phyloP scores from a whole-genome alignment of 1,284 basidiomycete genomes.

The Irpex sp. region DNA sequence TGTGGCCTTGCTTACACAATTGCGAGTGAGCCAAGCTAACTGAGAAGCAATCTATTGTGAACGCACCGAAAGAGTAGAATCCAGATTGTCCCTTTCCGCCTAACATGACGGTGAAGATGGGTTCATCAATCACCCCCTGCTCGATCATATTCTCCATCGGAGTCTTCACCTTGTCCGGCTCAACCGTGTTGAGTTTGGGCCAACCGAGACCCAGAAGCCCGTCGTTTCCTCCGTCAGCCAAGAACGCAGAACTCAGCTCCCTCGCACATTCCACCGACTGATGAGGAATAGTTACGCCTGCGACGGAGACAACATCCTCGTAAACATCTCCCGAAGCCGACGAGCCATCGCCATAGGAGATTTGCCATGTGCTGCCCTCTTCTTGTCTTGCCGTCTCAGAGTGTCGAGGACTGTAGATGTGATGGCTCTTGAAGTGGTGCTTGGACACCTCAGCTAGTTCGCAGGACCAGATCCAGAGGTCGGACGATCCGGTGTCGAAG shows the following conservation, averaged over 20 bases:
- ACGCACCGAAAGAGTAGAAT: conserved; percentile 32
- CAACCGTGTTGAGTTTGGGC: conserved; percentile 32
- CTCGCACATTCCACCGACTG: conserved; percentile 33
- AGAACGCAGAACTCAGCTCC: conserved; percentile 30
- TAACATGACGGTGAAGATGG: conserved; percentile 30
- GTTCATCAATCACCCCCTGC: conserved; percentile 26
- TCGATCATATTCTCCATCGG: conserved; percentile 34
- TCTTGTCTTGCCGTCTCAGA: conserved; percentile 28
- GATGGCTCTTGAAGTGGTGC: conserved; percentile 20
- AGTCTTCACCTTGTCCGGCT: conserved; percentile 27
- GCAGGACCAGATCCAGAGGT: conserved; percentile 32
- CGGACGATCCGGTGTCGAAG: conserved; percentile 34
- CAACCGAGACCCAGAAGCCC: conserved; percentile 31
- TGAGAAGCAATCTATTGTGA: too few relatives aligned
- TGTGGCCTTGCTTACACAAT: conserved; percentile 17
- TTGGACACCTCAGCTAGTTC: conserved; percentile 20
- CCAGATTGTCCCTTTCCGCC: conserved; percentile 25
- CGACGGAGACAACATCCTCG: conserved; percentile 28
- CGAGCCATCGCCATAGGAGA: conserved; percentile 37
- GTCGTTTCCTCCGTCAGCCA: conserved; percentile 30
- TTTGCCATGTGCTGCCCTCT: conserved; percentile 28
- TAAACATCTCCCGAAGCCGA: conserved; percentile 31
- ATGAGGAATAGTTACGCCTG: conserved; percentile 25
- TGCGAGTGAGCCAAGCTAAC: neutral
- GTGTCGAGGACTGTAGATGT: conserved; percentile 28